phyloP scores from a whole-genome alignment of 257 asterid genomes.

The Avicennia marina region DNA sequence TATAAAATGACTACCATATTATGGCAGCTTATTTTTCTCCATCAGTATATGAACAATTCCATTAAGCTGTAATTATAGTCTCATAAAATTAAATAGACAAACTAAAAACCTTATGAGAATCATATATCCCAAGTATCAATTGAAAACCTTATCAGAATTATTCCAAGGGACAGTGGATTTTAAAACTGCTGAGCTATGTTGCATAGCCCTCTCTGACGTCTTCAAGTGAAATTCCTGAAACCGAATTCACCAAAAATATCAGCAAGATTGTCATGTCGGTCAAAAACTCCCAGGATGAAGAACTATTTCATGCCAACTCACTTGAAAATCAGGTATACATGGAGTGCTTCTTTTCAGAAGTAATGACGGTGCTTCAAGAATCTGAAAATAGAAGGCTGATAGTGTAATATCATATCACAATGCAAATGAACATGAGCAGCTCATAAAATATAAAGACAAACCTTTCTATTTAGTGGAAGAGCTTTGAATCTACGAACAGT shows the following conservation, averaged over 20 bases:
- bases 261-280: conserved; percentile 5
- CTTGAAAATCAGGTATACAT: conserved; percentile 65
- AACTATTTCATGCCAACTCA: conserved; percentile 26
- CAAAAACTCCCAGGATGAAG: neutral
- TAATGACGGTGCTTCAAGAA: conserved; percentile 71
- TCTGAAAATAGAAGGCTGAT: conserved; percentile 39
- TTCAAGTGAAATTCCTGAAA: conserved; percentile 85
- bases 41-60: neutral
- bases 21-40: neutral
- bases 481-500: conserved; percentile 72
- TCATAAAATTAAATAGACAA: no score
- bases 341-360: conserved; percentile 74
- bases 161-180: conserved; percentile 28
- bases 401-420: conserved; percentile 19
- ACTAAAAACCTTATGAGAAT: neutral
- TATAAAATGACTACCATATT: no score
- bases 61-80: no score
- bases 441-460: conserved; percentile 24
- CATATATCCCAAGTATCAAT: neutral
- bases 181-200: conserved; percentile 46
- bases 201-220: conserved; percentile 84
- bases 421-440: neutral
- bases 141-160: conserved; percentile 31
- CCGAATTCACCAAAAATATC: conserved; percentile 13
- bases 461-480: conserved; percentile 88